Conservation (phyloP, 345 rosid species). For the Pistacia atlantica region DNA sequence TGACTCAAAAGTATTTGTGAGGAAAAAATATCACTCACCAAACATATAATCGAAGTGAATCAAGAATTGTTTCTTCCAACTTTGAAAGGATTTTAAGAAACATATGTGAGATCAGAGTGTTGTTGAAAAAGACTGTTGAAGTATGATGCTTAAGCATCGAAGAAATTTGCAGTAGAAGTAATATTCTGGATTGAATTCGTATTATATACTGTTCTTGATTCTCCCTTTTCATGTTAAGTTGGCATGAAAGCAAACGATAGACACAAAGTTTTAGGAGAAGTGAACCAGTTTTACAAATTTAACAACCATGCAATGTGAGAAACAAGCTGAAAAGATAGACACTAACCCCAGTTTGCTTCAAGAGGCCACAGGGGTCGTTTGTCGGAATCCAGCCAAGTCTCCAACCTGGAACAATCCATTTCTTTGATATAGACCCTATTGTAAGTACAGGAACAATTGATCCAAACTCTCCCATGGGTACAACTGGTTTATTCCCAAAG, state of each 20-base stretch:
- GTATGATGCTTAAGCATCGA: too few species aligned
- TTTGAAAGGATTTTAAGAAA: too few species aligned
- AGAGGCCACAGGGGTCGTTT: constrained; percentile 44
- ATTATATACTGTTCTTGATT: too few species aligned
- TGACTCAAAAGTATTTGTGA: too few species aligned
- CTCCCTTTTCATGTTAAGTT: too few species aligned
- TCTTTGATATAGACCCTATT: constrained; percentile 64
- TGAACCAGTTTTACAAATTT: background rate
- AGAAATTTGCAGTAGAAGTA: too few species aligned
- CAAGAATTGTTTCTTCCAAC: too few species aligned
- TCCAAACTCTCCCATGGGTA: constrained; percentile 56
- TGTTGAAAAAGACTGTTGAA: too few species aligned
- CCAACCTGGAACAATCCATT: constrained; percentile 75
- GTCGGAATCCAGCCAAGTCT: constrained; percentile 56
- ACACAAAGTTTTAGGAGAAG: background rate
- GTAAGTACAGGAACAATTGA: constrained; percentile 58
- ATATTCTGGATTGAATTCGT: too few species aligned
- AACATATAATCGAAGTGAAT: too few species aligned
- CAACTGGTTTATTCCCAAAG: constrained; percentile 53
- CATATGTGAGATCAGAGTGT: too few species aligned
- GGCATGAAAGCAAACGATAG: background rate
- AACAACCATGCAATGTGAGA: background rate
- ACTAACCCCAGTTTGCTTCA: constrained; percentile 41
- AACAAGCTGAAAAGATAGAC: background rate
- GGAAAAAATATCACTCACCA: too few species aligned